phyloP scores from a whole-genome alignment of 192 early-diverging fungal genomes.

The Paraglomus brasilianum region DNA sequence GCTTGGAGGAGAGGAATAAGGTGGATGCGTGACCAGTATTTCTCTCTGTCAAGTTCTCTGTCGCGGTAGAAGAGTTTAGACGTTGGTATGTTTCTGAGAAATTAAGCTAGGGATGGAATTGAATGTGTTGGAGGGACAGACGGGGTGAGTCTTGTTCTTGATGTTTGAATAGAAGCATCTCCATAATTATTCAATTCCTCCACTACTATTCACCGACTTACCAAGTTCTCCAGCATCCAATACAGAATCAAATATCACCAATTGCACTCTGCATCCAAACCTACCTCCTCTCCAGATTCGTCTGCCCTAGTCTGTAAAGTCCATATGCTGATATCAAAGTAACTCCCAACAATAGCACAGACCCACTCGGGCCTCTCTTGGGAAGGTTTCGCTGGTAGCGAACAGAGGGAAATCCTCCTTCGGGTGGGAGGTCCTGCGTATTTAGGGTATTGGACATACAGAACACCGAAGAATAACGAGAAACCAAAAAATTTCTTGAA shows the following conservation, averaged over 20 bases:
- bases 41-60: slow-evolving; percentile 90
- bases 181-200: background rate
- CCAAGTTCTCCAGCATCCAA: background rate
- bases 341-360: slow-evolving; percentile 73
- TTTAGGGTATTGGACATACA: background rate
- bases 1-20: slow-evolving; percentile 89
- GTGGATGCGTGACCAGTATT: slow-evolving; percentile 91
- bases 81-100: too few species aligned
- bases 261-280: slow-evolving; percentile 12
- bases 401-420: slow-evolving; percentile 83
- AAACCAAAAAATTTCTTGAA: too few species aligned
- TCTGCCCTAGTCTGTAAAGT: slow-evolving; percentile 67
- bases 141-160: background rate
- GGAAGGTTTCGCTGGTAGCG: slow-evolving; percentile 88
- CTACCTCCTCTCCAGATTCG: slow-evolving; percentile 71
- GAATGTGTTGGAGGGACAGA: slow-evolving; percentile 36
- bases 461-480: too few species aligned
- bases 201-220: background rate
- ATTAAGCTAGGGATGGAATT: slow-evolving; percentile 37
- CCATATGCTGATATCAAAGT: slow-evolving; percentile 80
- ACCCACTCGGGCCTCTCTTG: slow-evolving; percentile 85
- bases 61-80: background rate
- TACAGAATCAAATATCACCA: background rate
- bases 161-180: background rate
- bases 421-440: slow-evolving; percentile 70